phyloP scores from a whole-genome alignment of 768 basidiomycete species.

The Naganishia kalamii region DNA sequence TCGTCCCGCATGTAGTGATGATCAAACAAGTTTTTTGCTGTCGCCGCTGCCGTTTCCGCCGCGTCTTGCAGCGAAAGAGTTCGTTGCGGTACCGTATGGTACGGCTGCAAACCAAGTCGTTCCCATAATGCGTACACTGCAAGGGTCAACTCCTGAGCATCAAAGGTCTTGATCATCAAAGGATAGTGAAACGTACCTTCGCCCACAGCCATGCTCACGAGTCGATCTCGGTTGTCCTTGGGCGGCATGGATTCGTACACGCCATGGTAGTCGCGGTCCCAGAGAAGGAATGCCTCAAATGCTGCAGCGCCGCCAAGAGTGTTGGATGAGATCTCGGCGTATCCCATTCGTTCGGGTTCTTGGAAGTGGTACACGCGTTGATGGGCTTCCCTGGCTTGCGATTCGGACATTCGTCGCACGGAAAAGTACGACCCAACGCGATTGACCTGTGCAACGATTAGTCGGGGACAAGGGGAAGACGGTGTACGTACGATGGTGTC shows the following conservation, averaged over 20 bases:
- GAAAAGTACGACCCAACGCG: slow-evolving; percentile 37
- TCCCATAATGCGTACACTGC: slow-evolving; percentile 17
- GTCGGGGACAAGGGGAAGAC: background rate
- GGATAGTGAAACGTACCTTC: slow-evolving; percentile 32
- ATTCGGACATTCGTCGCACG: slow-evolving; percentile 36
- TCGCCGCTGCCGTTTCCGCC: slow-evolving; percentile 20
- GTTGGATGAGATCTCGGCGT: slow-evolving; percentile 34
- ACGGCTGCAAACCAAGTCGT: background rate
- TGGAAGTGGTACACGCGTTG: slow-evolving; percentile 33
- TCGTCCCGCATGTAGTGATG: slow-evolving; percentile 13
- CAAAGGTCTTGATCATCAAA: background rate
- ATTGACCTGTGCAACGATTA: slow-evolving; percentile 29
- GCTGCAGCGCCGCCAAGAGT: slow-evolving; percentile 43
- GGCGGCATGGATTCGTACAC: slow-evolving; percentile 35
- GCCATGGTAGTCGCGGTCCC: slow-evolving; percentile 42
- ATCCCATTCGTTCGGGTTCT: slow-evolving; percentile 25
- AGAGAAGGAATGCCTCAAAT: slow-evolving; percentile 42
- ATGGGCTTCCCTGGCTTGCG: slow-evolving; percentile 39
- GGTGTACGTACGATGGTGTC: slow-evolving; percentile 39
- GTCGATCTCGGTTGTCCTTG: slow-evolving; percentile 39
- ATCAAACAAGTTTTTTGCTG: slow-evolving; percentile 21
- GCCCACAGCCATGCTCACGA: slow-evolving; percentile 42
- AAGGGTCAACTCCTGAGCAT: background rate
- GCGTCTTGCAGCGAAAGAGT: slow-evolving; percentile 10
- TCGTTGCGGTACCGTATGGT: background rate